phyloP scores from a whole-genome alignment of 371 early-diverging fungal species.

The Rhizomucor miehei region DNA sequence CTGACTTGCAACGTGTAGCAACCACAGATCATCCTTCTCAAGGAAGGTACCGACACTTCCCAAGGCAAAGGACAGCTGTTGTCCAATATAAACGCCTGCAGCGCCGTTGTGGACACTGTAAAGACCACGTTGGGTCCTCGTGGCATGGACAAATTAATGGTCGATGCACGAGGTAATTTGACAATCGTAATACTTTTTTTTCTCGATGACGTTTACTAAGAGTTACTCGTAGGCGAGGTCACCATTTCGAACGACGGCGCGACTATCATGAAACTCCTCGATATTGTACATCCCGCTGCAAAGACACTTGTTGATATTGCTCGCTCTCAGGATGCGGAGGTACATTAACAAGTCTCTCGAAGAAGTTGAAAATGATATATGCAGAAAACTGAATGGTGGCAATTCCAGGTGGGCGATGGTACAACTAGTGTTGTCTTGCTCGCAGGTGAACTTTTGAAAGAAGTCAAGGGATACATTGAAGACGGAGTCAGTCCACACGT shows the following conservation, averaged over 20 bases:
- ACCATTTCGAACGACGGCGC: constrained; percentile 99
- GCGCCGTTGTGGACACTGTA: constrained; percentile 94
- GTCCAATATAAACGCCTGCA: constrained; percentile 97
- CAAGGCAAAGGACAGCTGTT: constrained; percentile 98
- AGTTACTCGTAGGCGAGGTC: constrained; percentile 62
- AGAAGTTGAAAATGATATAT: not conserved
- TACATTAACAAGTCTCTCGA: constrained; percentile 20
- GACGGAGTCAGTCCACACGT: constrained; percentile 95
- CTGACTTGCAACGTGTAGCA: constrained; percentile 53
- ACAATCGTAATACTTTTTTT: constrained; percentile 2
- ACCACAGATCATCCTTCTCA: constrained; percentile 98
- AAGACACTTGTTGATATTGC: constrained; percentile 98
- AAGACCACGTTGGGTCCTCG: constrained; percentile 99
- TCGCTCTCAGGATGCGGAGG: constrained; percentile 99
- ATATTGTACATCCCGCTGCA: constrained; percentile 99
- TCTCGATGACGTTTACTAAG: not conserved
- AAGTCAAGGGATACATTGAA: constrained; percentile 93
- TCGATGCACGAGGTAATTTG: constrained; percentile 79
- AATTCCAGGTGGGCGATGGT: constrained; percentile 92
- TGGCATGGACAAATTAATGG: constrained; percentile 99
- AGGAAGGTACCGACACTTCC: constrained; percentile 98
- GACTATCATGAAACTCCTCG: constrained; percentile 97
- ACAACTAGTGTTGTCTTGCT: constrained; percentile 99
- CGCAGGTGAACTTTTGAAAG: constrained; percentile 95
- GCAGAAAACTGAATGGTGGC: not conserved